Evolutionary conservation across 192 early-diverging fungal genomes (phyloP).

Genomic region (Linnemannia elongata): DNA sequence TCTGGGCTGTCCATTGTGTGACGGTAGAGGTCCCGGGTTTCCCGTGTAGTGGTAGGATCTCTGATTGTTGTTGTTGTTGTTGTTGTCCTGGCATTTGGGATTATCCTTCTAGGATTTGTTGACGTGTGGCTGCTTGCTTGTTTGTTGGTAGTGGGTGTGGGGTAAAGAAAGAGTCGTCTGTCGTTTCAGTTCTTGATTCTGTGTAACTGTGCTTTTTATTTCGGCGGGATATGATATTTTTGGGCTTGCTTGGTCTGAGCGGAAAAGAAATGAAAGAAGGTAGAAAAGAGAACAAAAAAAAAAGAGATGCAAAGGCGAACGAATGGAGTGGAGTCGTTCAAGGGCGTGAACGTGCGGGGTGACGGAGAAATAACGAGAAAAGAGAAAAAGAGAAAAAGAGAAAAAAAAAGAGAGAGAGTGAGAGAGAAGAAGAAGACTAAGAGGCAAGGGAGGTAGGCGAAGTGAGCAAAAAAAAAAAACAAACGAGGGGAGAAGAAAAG

Average conservation of each 20-base stretch:
- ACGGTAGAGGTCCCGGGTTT: conserved; percentile 13
- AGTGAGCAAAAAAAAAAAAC: background rate
- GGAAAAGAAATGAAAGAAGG: background rate
- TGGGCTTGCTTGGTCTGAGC: no score
- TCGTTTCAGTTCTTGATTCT: no score
- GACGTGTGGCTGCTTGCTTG: no score
- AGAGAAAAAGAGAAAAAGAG: background rate
- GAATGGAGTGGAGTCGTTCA: no score
- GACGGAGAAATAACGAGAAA: no score
- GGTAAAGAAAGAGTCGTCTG: no score
- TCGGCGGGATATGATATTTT: no score
- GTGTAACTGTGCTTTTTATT: no score
- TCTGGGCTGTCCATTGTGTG: background rate
- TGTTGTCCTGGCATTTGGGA: conserved; percentile 26
- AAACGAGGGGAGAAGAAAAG: background rate
- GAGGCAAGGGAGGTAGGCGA: background rate
- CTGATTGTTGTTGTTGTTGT: conserved; percentile 8
- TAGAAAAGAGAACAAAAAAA: background rate
- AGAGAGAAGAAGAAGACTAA: background rate
- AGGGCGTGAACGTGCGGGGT: no score
- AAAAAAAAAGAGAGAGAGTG: background rate
- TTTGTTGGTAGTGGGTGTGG: no score
- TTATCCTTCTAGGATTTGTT: background rate
- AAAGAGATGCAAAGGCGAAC: no score
- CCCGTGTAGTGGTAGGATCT: conserved; percentile 45